Evolutionary conservation across 2,329 filamentous ascomycete species (phyloP).

Genomic region (Endocalyx cinctus): DNA sequence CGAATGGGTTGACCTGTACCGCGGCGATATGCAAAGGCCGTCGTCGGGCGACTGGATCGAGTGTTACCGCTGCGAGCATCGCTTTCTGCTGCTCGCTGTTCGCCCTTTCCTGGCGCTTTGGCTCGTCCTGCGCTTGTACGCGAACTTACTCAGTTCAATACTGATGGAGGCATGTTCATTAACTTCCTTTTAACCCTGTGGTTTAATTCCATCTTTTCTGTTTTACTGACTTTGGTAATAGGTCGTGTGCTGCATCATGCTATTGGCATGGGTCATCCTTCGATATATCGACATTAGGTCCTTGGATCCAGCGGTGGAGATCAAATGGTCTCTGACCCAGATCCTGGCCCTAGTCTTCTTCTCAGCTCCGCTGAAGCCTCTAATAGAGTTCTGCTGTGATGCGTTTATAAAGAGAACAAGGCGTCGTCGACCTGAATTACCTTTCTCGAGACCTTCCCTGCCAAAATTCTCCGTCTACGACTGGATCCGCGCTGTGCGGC

Average conservation of each 20-base stretch:
- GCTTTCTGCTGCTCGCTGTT: conserved; percentile 18
- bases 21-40: conserved; percentile 16
- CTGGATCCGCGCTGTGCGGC: too few species aligned
- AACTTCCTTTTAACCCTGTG: too few species aligned
- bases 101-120: conserved; percentile 19
- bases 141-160: conserved; percentile 18
- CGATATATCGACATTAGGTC: conserved; percentile 14
- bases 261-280: conserved; percentile 15
- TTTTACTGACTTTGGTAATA: too few species aligned
- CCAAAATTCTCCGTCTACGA: too few species aligned
- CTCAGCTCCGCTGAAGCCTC: conserved; percentile 10
- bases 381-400: conserved; percentile 11
- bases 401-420: not conserved
- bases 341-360: conserved; percentile 15
- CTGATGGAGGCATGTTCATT: too few species aligned
- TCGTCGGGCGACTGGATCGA: conserved; percentile 13
- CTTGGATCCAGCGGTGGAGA: conserved; percentile 8
- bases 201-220: too few species aligned
- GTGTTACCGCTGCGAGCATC: conserved; percentile 22
- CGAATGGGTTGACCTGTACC: conserved; percentile 17
- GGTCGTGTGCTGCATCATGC: conserved; percentile 11
- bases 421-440: not conserved
- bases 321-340: conserved; percentile 15
- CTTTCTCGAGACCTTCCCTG: too few species aligned
- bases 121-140: conserved; percentile 19